Evolutionary conservation across 805 yeast species (phyloP).

Genomic region (Candida berthetii): DNA sequence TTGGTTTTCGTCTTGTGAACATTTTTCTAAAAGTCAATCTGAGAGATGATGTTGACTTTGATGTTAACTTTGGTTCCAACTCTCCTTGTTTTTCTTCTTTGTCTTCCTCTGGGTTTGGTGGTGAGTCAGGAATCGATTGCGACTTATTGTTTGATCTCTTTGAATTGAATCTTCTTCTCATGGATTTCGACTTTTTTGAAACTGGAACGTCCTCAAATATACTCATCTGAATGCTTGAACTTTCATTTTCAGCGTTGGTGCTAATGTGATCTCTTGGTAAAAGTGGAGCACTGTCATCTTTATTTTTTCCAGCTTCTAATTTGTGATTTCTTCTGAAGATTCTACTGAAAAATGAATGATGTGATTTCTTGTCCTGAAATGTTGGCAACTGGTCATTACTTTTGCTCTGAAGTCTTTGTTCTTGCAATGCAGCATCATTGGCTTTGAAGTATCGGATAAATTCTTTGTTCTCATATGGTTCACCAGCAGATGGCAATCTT

Average conservation of each 20-base stretch:
- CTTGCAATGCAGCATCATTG: neutral
- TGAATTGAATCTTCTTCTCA: neutral
- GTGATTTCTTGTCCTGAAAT: neutral
- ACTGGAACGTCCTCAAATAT: neutral
- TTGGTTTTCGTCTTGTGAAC: neutral
- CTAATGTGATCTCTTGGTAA: too few relatives aligned
- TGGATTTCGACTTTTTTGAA: neutral
- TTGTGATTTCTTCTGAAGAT: neutral
- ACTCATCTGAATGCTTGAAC: neutral
- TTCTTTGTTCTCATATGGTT: conserved; percentile 1
- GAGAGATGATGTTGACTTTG: neutral
- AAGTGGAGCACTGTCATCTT: neutral
- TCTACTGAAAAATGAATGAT: neutral
- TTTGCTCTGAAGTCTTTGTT: neutral
- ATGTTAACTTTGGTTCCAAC: too few relatives aligned
- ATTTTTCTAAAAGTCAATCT: neutral
- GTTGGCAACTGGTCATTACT: neutral
- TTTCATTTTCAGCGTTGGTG: neutral
- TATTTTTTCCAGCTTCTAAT: too few relatives aligned
- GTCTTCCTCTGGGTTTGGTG: neutral
- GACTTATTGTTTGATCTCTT: neutral
- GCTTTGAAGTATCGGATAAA: conserved; percentile 2
- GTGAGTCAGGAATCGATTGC: neutral
- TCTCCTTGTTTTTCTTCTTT: neutral
- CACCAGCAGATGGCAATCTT: conserved; percentile 5